These are phyloP conservation scores for Fusarium virguliforme DNA, from an alignment of 2,329 filamentous ascomycete species.

Conservation along the genomic window DNA sequence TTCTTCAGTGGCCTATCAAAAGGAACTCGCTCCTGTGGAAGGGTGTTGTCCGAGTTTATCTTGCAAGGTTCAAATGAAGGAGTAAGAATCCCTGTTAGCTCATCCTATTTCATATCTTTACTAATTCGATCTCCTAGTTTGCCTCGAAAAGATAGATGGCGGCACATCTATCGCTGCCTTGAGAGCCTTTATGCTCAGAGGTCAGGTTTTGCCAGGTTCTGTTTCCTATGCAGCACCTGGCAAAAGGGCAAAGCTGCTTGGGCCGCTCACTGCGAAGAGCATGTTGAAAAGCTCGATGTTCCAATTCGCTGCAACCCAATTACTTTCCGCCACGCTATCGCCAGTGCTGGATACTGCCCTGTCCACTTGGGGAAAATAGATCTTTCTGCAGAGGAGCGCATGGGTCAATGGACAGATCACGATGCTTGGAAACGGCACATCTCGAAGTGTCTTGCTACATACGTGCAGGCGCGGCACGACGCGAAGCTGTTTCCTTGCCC, in stretches of 20 bases:
- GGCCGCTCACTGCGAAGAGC: neutral
- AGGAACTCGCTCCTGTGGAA: neutral
- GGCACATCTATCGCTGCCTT: neutral
- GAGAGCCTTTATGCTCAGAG: neutral
- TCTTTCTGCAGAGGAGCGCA: neutral
- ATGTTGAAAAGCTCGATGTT: neutral
- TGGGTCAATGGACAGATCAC: neutral
- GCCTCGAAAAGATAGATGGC: neutral
- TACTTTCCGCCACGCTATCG: conserved; percentile 4
- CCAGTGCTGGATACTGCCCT: conserved; percentile 13
- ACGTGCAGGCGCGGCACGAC: neutral
- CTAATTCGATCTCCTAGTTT: neutral
- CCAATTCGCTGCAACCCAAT: neutral
- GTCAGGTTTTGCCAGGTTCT: neutral
- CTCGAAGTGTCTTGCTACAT: neutral
- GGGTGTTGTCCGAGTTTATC: neutral
- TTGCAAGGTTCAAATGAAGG: too few relatives aligned
- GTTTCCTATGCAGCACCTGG: neutral
- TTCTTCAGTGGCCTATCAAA: neutral
- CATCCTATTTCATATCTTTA: too few relatives aligned
- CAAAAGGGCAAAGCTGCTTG: neutral
- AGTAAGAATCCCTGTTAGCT: too few relatives aligned
- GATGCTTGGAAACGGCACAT: neutral
- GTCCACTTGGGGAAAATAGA: neutral
- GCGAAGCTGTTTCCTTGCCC: neutral